Base-by-base conservation (phyloP, 2,329 filamentous ascomycete species). In the Mycogone perniciosa region DNA sequence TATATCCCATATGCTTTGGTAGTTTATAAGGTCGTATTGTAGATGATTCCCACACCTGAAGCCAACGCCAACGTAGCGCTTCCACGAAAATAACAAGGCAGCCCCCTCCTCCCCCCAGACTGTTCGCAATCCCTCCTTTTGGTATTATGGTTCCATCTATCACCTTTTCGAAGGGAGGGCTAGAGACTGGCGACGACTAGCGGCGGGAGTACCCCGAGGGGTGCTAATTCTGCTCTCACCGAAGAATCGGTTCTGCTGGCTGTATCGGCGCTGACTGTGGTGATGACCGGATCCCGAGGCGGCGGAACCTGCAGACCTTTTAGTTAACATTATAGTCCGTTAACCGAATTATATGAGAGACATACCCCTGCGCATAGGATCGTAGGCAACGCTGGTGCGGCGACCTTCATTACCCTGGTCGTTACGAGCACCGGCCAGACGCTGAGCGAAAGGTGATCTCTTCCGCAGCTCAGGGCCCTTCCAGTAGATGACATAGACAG, bases 401-500 rank as follows among this genome's bases (percentile, higher is more conserved):
- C 60, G 65, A 2, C 65, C 68, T 8, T 64, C 62, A 11, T 58
- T 56, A 0, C 53, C 44, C 1, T 59, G 56, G 5, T 67, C 67
- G 9, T 64, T 59, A 0, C 67, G 64, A 10, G 66, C 75, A 13
- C 70, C 68, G 8, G 78, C 78, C 3, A 88, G 68, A 38, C 76
- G 76, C 66, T 86, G 81, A 0, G 84, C 84, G 57, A 87, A 87
- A 0, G 79, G 76, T 9, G 83, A 86, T 2, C 76, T 68, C 52
- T 76, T 74, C 37, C 84, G 79, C 11, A 88, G 73, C 0, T 56
- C 55, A 0, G 82, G 81, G 0, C 84, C 84, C 50, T 80, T 78
- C 72, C 74, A 82, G 70, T 86, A 87, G 54, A 87, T 82, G 43
- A 80, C 70, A 54, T 86, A 86, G 5, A 87, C 81, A 0, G 81